Conservation (phyloP, 345 rosid species). For the Anastatica hierochuntica region DNA sequence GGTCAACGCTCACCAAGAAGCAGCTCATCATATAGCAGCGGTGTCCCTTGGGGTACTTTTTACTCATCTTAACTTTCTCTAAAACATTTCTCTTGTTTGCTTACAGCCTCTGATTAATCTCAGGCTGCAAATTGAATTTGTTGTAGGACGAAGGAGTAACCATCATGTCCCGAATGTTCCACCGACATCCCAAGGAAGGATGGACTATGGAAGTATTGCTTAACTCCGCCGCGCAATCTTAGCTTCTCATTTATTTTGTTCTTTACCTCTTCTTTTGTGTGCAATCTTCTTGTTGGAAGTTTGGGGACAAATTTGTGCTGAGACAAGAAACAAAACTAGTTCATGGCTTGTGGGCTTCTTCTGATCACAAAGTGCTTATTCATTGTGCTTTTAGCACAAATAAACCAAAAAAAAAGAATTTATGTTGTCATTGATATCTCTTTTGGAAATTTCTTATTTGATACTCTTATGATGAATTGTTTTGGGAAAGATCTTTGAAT, state of each 20-base stretch:
- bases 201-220: constrained; percentile 77
- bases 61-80: constrained; percentile 2
- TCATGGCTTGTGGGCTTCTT: constrained; percentile 68
- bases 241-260: constrained; percentile 23
- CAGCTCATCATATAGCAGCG: constrained; percentile 59
- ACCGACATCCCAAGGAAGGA: constrained; percentile 75
- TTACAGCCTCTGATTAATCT: not conserved
- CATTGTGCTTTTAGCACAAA: constrained; percentile 29
- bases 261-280: constrained; percentile 22
- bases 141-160: constrained; percentile 64
- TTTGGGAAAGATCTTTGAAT: too few species aligned
- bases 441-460: not conserved
- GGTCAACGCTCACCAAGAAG: constrained; percentile 73
- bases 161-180: constrained; percentile 59
- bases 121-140: not conserved
- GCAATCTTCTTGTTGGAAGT: constrained; percentile 39
- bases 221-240: constrained; percentile 37
- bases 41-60: constrained; percentile 78
- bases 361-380: constrained; percentile 24
- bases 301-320: constrained; percentile 44
- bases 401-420: not conserved
- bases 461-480: not conserved
- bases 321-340: constrained; percentile 24
- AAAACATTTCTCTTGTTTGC: not conserved
- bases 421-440: constrained; percentile 9